These are phyloP conservation scores for Amoebophrya sp. DNA, from an alignment of 169 alveolate genomes.

Conservation along the genomic window DNA sequence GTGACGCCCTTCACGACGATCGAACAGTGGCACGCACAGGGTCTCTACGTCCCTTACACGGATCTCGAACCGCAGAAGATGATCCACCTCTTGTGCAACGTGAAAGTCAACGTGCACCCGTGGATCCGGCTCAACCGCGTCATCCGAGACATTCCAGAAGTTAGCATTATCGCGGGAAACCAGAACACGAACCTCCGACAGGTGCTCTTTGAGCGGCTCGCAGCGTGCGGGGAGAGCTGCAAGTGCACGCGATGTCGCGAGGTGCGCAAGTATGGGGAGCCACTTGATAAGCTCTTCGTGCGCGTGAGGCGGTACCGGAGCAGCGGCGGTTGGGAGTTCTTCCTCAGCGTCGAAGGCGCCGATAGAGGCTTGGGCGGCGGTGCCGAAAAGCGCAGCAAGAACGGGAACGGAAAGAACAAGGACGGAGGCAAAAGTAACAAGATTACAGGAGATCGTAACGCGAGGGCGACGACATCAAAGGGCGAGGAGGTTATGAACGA, in stretches of 20 bases:
- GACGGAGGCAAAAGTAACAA: not conserved
- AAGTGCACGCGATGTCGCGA: conserved; percentile 87
- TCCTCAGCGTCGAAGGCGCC: conserved; percentile 41
- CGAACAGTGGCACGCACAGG: conserved; percentile 75
- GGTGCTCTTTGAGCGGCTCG: conserved; percentile 65
- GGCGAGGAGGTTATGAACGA: too few relatives aligned
- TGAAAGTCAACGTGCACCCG: conserved; percentile 82
- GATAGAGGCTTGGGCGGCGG: conserved; percentile 50
- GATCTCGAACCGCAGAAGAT: conserved; percentile 58
- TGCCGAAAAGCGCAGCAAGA: conserved; percentile 38
- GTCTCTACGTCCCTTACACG: conserved; percentile 74
- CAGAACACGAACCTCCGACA: conserved; percentile 81
- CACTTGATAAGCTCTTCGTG: conserved; percentile 27
- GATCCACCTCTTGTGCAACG: conserved; percentile 53
- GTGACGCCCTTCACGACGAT: conserved; percentile 82
- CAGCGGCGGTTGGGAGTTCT: conserved; percentile 54
- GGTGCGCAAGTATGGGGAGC: conserved; percentile 61
- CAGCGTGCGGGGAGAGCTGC: conserved; percentile 66
- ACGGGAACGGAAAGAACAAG: not conserved
- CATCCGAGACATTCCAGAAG: conserved; percentile 87
- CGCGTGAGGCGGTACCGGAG: conserved; percentile 51
- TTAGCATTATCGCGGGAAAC: conserved; percentile 86
- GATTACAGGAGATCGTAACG: not conserved
- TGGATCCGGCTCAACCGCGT: conserved; percentile 88
- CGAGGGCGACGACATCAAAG: not conserved